phyloP scores from a whole-genome alignment of 768 basidiomycete genomes.

The Tulasnella sp. region DNA sequence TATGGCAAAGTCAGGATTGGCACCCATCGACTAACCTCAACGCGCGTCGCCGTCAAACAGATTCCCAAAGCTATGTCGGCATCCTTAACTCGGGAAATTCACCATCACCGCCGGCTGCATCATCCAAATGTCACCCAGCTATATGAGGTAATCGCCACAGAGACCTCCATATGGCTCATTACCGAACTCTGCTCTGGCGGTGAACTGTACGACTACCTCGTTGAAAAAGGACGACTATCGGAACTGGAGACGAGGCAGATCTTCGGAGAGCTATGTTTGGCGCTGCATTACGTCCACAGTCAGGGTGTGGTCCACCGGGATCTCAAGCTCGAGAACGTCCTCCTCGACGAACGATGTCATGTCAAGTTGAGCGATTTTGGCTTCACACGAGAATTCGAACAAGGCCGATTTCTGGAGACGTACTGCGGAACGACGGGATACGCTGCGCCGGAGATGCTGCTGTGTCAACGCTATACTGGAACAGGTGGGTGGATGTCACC shows the following conservation, averaged over 20 bases:
- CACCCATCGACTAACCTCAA: conserved; percentile 86
- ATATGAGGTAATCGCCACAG: conserved; percentile 97
- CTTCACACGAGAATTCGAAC: conserved; percentile 88
- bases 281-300: conserved; percentile 87
- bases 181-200: conserved; percentile 96
- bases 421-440: conserved; percentile 91
- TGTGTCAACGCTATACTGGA: conserved; percentile 83
- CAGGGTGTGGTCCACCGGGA: conserved; percentile 95
- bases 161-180: conserved; percentile 92
- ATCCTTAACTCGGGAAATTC: conserved; percentile 91
- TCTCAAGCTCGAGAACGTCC: conserved; percentile 91
- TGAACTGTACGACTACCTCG: conserved; percentile 96
- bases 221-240: conserved; percentile 82
- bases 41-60: conserved; percentile 94
- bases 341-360: conserved; percentile 84
- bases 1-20: conserved; percentile 96
- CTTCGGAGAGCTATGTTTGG: conserved; percentile 96
- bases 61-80: conserved; percentile 92
- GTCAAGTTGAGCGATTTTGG: conserved; percentile 95
- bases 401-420: conserved; percentile 75
- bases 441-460: conserved; percentile 88
- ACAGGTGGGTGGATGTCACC: conserved; percentile 55
- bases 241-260: conserved; percentile 80
- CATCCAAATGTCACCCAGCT: conserved; percentile 94
- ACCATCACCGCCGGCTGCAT: conserved; percentile 95